phyloP scores from a whole-genome alignment of 2,329 filamentous ascomycete genomes.

The Rasamsonia emersonii region DNA sequence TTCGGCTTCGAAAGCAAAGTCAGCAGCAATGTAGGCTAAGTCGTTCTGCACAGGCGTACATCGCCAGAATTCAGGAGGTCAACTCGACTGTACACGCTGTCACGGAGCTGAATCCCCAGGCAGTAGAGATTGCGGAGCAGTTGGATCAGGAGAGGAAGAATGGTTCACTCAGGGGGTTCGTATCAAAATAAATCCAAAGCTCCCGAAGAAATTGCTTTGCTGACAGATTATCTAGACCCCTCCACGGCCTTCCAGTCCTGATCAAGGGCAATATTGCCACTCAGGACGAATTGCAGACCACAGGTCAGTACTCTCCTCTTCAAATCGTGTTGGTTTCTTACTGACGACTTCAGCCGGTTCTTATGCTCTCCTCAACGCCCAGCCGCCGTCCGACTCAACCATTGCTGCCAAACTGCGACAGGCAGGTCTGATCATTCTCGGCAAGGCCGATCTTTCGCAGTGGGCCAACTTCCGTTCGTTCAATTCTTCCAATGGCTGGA shows the following conservation, averaged over 20 bases:
- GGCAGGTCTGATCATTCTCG: constrained; percentile 56
- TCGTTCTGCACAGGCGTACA: constrained; percentile 40
- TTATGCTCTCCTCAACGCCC: constrained; percentile 52
- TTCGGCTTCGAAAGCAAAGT: no score
- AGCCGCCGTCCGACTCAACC: constrained; percentile 49
- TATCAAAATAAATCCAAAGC: no score
- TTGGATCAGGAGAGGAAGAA: constrained; percentile 42
- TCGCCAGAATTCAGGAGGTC: constrained; percentile 43
- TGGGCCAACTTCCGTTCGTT: constrained; percentile 55
- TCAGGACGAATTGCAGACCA: constrained; percentile 54
- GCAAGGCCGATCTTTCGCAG: constrained; percentile 57
- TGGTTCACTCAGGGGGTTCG: constrained; percentile 39
- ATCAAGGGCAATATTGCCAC: constrained; percentile 63
- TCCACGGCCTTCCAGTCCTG: constrained; percentile 58
- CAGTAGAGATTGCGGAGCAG: constrained; percentile 38
- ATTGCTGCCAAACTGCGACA: constrained; percentile 52
- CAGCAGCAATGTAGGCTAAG: constrained; percentile 7
- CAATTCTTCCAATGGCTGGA: constrained; percentile 55
- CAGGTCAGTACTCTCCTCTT: constrained; percentile 28
- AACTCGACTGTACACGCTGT: constrained; percentile 46
- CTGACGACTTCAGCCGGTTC: constrained; percentile 52
- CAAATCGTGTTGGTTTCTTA: background rate
- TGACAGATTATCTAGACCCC: constrained; percentile 29
- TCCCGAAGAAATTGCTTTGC: no score
- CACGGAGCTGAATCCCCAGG: constrained; percentile 49